Base-by-base conservation (phyloP, 2,329 filamentous ascomycete species). In the Calonectria pseudoreteaudii region DNA sequence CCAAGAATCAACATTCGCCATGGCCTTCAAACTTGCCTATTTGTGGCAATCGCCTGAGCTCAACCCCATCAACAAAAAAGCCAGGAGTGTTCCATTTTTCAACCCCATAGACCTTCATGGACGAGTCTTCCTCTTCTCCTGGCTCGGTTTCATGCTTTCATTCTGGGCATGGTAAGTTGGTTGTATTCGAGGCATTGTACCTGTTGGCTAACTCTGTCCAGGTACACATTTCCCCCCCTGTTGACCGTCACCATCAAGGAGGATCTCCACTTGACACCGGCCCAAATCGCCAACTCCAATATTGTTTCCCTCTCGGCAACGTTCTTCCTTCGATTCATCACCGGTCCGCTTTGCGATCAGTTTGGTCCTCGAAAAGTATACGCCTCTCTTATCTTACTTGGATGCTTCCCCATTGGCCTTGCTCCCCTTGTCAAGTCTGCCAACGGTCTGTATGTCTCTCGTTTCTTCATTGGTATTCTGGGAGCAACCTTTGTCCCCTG, bases 61-160 rank as follows among this genome's bases (percentile, higher is more conserved):
- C 86, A 97, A 98, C 83, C 94, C 95, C 13, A 90, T 95, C 86
- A 98, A 93, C 86, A 89, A 90, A 72, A 98, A 98, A 84, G 95
- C 95, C 68, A 91, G 90, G 74, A 94, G 94, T 0, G 91, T 98
- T 60, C 95, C 95, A 0, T 83, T 94, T 28, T 86, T 98, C 75
- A 98, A 98, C 83, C 91, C 93, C 0, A 82, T 96, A 79, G 90
- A 97, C 83, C 87, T 92, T 79, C 95, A 98, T 87, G 95, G 95
- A 47, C 90, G 95, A 9, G 95, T 97, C 0, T 98, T 97, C 85
- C 95, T 96, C 87, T 98, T 98, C 86, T 94, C 94, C 1, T 97
- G 94, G 92, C 89, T 95, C 62, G 94, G 94, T 2, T 97, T 97
- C 84, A 92, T 97, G 90, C 90, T 96, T 68, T 93, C 94, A 10